Evolutionary conservation across 139 green algal species (phyloP).

Genomic region (Spirogloea muscicola): DNA sequence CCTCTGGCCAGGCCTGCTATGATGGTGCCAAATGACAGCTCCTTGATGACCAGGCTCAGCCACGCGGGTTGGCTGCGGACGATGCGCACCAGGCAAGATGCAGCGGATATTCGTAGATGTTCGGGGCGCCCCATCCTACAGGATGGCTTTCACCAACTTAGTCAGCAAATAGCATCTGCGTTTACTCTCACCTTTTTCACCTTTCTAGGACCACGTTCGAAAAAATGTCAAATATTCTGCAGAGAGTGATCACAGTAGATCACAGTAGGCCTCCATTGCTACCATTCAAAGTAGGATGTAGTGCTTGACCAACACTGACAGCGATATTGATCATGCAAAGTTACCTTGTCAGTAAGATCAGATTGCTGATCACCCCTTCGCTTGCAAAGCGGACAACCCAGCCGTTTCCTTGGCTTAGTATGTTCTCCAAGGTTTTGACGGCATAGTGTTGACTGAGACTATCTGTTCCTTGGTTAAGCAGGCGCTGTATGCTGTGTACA

Average conservation of each 20-base stretch:
- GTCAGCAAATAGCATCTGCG: too few relatives aligned
- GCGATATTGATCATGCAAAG: too few relatives aligned
- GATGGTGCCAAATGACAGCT: constrained; percentile 53
- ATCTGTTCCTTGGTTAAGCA: constrained; percentile 75
- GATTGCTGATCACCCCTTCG: constrained; percentile 35
- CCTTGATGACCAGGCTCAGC: constrained; percentile 47
- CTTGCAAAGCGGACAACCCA: constrained; percentile 68
- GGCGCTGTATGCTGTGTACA: constrained; percentile 37
- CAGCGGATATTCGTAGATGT: constrained; percentile 66
- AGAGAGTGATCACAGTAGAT: too few relatives aligned
- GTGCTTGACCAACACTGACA: too few relatives aligned
- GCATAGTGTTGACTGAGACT: constrained; percentile 86
- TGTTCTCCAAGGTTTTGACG: constrained; percentile 91
- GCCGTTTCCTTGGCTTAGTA: constrained; percentile 67
- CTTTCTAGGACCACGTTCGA: constrained; percentile 4
- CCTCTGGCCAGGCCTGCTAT: constrained; percentile 52
- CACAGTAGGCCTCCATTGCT: too few relatives aligned
- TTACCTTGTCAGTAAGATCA: too few relatives aligned
- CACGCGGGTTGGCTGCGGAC: constrained; percentile 46
- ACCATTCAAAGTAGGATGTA: too few relatives aligned
- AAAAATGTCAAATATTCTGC: constrained; percentile 38
- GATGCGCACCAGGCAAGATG: constrained; percentile 66
- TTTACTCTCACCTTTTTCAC: constrained; percentile 15
- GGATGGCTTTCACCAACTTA: too few relatives aligned
- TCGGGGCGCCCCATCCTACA: constrained; percentile 36